phyloP scores from a whole-genome alignment of 129 eudicot genomes.

The Tagetes erecta region DNA sequence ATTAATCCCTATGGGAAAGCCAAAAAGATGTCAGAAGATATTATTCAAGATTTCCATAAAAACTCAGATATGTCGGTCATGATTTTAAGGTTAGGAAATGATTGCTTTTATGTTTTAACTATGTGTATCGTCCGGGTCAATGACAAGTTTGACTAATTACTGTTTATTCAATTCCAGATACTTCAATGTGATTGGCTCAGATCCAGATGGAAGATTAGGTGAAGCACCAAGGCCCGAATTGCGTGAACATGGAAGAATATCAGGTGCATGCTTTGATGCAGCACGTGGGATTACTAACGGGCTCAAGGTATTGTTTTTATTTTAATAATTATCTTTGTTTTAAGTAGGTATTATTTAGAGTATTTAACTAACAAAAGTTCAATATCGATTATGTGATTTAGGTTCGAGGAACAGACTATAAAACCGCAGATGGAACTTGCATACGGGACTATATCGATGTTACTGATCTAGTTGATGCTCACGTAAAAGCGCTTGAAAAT shows the following conservation, averaged over 20 bases:
- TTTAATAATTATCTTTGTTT: not conserved
- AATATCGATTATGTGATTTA: constrained; percentile 24
- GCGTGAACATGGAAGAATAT: constrained; percentile 82
- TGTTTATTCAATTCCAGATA: constrained; percentile 9
- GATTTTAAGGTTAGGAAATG: constrained; percentile 60
- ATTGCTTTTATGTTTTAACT: not conserved
- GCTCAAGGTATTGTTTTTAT: constrained; percentile 51
- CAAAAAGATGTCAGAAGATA: constrained; percentile 89
- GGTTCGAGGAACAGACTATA: constrained; percentile 86
- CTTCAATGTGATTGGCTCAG: constrained; percentile 87
- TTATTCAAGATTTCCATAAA: constrained; percentile 65
- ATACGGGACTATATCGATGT: constrained; percentile 84
- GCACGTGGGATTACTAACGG: constrained; percentile 83
- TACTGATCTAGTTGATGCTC: constrained; percentile 90
- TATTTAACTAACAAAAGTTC: constrained; percentile 6
- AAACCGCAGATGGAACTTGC: constrained; percentile 74
- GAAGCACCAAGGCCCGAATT: constrained; percentile 88
- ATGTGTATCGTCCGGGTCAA: not conserved
- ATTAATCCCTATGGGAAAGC: constrained; percentile 88
- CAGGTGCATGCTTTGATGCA: constrained; percentile 95
- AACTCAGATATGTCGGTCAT: constrained; percentile 76
- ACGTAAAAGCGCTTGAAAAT: constrained; percentile 82
- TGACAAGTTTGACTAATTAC: not conserved
- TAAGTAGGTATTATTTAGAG: not conserved
- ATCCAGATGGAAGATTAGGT: constrained; percentile 89